Evolutionary conservation across 108 stramenopile genomes (phyloP).

Genomic region (Conticribra weissflogii): DNA sequence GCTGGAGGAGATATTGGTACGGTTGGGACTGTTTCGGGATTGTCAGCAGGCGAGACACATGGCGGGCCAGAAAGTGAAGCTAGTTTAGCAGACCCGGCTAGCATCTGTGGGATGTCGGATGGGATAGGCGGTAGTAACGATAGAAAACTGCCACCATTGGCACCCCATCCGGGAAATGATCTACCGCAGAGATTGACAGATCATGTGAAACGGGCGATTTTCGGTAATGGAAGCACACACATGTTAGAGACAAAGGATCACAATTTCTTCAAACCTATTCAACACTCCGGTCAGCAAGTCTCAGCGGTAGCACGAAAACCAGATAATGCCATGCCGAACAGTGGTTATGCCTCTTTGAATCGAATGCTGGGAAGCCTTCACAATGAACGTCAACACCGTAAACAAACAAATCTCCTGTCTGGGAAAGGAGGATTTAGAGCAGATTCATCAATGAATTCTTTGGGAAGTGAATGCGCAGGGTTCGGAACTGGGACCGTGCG

Average conservation of each 20-base stretch:
- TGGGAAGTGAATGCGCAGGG: slow-evolving; percentile 5
- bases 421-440: slow-evolving; percentile 5
- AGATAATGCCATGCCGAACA: background rate
- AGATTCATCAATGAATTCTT: slow-evolving; percentile 14
- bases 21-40: slow-evolving; percentile 2
- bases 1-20: slow-evolving; percentile 2
- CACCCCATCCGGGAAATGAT: no score
- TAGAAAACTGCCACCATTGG: background rate
- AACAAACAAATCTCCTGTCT: background rate
- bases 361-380: slow-evolving; percentile 6
- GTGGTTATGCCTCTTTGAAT: slow-evolving; percentile 11
- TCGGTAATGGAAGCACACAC: no score
- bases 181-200: no score
- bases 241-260: background rate
- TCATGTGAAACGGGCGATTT: no score
- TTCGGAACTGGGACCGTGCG: slow-evolving; percentile 5
- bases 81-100: background rate
- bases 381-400: slow-evolving; percentile 14
- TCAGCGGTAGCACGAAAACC: background rate
- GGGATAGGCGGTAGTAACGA: background rate
- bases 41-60: background rate
- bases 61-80: background rate
- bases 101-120: background rate
- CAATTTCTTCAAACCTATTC: background rate
- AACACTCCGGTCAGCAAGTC: background rate